Conservation (phyloP, 2,329 filamentous ascomycete species). For the Nemania diffusa region DNA sequence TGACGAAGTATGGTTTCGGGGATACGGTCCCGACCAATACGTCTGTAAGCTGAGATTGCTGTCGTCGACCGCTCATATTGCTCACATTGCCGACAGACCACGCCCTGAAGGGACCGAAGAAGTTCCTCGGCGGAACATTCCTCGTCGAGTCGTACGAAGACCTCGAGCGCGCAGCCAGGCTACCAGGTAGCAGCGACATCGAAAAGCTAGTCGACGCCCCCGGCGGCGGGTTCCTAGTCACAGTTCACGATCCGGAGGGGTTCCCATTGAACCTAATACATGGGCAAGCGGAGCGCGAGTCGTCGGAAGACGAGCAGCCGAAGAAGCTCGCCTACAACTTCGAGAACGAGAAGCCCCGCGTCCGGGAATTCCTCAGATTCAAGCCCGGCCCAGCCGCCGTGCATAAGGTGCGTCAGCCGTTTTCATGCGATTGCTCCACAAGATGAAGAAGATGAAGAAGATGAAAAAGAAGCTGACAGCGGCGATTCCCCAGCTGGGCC, state of each 20-base stretch:
- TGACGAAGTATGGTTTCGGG: constrained; percentile 29
- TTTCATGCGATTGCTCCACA: no score
- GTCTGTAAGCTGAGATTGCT: constrained; percentile 26
- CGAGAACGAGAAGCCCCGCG: constrained; percentile 35
- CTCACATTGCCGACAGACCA: constrained; percentile 24
- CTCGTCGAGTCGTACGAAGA: constrained; percentile 33
- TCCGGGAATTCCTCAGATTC: constrained; percentile 33
- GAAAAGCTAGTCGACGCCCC: constrained; percentile 27
- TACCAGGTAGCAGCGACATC: constrained; percentile 29
- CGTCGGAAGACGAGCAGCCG: constrained; percentile 24
- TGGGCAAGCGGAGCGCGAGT: constrained; percentile 30
- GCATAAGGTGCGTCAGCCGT: constrained; percentile 30
- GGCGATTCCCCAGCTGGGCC: constrained; percentile 21
- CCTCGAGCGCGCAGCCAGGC: constrained; percentile 28
- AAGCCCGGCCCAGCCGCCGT: constrained; percentile 32
- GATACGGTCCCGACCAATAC: constrained; percentile 35
- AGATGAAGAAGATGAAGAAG: no score
- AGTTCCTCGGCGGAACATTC: constrained; percentile 33
- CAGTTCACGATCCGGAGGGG: constrained; percentile 28
- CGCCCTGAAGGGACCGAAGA: constrained; percentile 31
- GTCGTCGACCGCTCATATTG: neutral
- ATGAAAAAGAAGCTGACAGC: constrained; percentile 13
- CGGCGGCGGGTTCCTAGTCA: constrained; percentile 27
- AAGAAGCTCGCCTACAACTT: constrained; percentile 31
- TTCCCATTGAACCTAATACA: constrained; percentile 31